A percentile compares a stretch with the other conserved stretches of the same genome.
Evolutionary conservation across 139 green algal species (phyloP).

Genomic region (Haematococcus sp.): DNA sequence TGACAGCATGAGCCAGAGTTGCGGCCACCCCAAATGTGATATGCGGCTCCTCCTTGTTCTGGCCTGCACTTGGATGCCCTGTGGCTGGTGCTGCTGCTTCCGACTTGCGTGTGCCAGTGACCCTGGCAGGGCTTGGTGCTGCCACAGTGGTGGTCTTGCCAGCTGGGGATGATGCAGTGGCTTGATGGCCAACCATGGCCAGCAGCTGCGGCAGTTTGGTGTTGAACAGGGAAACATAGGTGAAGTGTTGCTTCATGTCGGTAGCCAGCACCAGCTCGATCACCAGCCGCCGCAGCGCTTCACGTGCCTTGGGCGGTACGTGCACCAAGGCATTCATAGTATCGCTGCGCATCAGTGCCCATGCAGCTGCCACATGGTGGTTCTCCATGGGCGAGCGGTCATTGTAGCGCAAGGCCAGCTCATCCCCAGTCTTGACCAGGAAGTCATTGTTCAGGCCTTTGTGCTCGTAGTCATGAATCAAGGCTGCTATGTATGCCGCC

Average conservation of each 20-base stretch:
- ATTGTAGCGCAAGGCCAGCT: constrained; percentile 55
- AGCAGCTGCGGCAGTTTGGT: constrained; percentile 2
- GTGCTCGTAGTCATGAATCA: constrained; percentile 47
- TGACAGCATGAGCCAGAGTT: too few relatives aligned
- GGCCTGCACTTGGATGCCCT: too few relatives aligned
- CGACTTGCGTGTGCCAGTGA: too few relatives aligned
- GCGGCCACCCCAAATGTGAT: too few relatives aligned
- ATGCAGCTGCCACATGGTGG: constrained; percentile 29
- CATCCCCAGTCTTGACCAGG: constrained; percentile 35
- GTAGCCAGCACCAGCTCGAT: constrained; percentile 55
- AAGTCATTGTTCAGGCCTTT: constrained; percentile 43
- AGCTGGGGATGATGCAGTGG: too few relatives aligned
- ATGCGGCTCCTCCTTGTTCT: too few relatives aligned
- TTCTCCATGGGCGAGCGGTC: constrained; percentile 54
- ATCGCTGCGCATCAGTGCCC: neutral
- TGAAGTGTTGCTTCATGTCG: constrained; percentile 64
- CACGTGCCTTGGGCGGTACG: neutral
- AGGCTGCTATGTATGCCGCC: constrained; percentile 46
- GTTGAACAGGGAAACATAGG: constrained; percentile 43
- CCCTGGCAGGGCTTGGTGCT: too few relatives aligned
- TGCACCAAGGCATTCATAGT: neutral
- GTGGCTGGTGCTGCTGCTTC: too few relatives aligned
- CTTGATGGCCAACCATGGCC: too few relatives aligned
- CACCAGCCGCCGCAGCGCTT: constrained; percentile 25
- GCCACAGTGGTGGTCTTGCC: too few relatives aligned